Evolutionary conservation across 192 early-diverging fungal genomes (phyloP).

Genomic region (Martensiomyces pterosporus): DNA sequence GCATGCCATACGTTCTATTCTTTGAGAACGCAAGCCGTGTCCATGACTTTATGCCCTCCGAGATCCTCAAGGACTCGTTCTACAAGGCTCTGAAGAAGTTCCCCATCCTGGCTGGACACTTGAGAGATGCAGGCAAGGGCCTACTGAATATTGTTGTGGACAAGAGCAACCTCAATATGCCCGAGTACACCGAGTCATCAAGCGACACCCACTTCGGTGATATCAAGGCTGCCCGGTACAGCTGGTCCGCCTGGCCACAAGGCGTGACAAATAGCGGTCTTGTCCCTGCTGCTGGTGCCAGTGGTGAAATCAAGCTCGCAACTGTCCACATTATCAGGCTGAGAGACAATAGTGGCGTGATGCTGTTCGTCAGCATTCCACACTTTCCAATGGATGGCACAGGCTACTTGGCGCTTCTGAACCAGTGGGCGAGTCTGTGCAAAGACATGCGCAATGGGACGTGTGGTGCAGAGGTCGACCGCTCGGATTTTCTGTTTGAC

Average conservation of each 20-base stretch:
- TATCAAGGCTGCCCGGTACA: conserved; percentile 4
- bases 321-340: conserved; percentile 34
- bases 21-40: not conserved
- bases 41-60: conserved; percentile 18
- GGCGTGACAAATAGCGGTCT: not conserved
- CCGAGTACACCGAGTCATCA: conserved; percentile 13
- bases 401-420: conserved; percentile 38
- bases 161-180: conserved; percentile 17
- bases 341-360: conserved; percentile 28
- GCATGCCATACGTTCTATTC: not conserved
- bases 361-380: conserved; percentile 38
- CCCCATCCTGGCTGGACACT: conserved; percentile 17
- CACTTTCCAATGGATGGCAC: conserved; percentile 44
- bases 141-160: conserved; percentile 3
- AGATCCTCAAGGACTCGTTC: conserved; percentile 15
- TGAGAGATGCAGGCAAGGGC: conserved; percentile 1
- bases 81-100: conserved; percentile 12
- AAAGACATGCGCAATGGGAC: conserved; percentile 1
- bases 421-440: conserved; percentile 37
- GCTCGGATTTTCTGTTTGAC: conserved; percentile 27
- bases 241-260: conserved; percentile 10
- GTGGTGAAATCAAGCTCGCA: conserved; percentile 11
- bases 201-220: conserved; percentile 8
- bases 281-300: not conserved
- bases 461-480: not conserved